phyloP scores from a whole-genome alignment of 2,329 filamentous ascomycete species.

The Coniochaeta hoffmannii region DNA sequence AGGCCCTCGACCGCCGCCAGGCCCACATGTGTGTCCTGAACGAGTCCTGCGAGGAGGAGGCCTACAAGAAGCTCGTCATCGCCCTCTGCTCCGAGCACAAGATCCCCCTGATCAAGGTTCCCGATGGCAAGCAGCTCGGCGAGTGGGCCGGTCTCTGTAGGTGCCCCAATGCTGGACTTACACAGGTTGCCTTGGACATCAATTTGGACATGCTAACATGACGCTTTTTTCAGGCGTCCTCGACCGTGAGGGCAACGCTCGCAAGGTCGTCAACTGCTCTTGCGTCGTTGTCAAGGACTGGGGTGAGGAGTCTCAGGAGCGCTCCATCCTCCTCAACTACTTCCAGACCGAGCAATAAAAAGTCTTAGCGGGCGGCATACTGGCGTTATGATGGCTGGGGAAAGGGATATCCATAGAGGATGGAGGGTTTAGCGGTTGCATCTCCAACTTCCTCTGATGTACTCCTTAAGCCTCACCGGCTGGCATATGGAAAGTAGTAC shows the following conservation, averaged over 20 bases:
- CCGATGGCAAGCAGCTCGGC: conserved; percentile 98
- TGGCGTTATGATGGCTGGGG: conserved; percentile 20
- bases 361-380: conserved; percentile 14
- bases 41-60: conserved; percentile 99
- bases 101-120: conserved; percentile 99
- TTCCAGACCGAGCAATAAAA: conserved; percentile 88
- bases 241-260: conserved; percentile 97
- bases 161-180: conserved; percentile 35
- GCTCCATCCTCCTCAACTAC: conserved; percentile 99
- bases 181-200: not conserved
- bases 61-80: conserved; percentile 99
- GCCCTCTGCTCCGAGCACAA: conserved; percentile 99
- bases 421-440: conserved; percentile 24
- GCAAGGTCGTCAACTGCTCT: conserved; percentile 99
- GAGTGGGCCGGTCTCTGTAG: conserved; percentile 99
- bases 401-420: conserved; percentile 27
- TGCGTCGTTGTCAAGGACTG: conserved; percentile 99
- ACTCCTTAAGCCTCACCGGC: conserved; percentile 38
- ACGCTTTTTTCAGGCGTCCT: conserved; percentile 65
- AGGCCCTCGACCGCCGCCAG: conserved; percentile 97
- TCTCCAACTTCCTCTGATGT: conserved; percentile 30
- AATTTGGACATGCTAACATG: conserved; percentile 2
- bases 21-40: conserved; percentile 99
- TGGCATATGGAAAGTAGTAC: conserved; percentile 26
- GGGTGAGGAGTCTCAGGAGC: conserved; percentile 99